phyloP scores from a whole-genome alignment of 78 protist species.

The Polysphondylium violaceum region DNA sequence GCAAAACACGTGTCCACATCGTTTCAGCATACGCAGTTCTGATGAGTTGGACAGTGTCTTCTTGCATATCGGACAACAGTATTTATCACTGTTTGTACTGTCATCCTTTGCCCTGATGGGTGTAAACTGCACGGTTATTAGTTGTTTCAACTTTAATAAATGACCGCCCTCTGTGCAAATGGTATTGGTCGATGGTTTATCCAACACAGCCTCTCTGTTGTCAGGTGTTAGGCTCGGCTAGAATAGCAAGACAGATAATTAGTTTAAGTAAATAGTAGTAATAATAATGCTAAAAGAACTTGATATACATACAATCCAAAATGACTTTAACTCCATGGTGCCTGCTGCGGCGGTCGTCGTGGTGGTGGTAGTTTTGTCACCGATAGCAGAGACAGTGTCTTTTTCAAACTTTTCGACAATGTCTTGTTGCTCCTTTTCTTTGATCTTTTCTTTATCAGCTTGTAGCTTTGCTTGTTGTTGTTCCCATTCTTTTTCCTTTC shows the following conservation, averaged over 20 bases:
- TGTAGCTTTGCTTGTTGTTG: slow-evolving; percentile 12
- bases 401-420: slow-evolving; percentile 45
- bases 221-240: neutral
- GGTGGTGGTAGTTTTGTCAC: neutral
- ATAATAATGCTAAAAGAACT: neutral
- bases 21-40: slow-evolving; percentile 8
- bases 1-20: slow-evolving; percentile 76
- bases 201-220: neutral
- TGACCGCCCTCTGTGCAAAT: slow-evolving; percentile 45
- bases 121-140: slow-evolving; percentile 47
- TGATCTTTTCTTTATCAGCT: neutral
- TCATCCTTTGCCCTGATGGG: neutral
- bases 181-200: slow-evolving; percentile 43
- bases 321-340: slow-evolving; percentile 1
- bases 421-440: slow-evolving; percentile 1
- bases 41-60: slow-evolving; percentile 28
- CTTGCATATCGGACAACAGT: slow-evolving; percentile 56
- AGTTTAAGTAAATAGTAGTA: neutral
- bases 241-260: neutral
- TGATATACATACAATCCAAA: slow-evolving; percentile 19
- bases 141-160: slow-evolving; percentile 17
- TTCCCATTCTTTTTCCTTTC: slow-evolving; percentile 26
- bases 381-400: neutral
- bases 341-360: neutral
- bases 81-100: neutral